phyloP scores from a whole-genome alignment of 2,329 filamentous ascomycete genomes.

The Amauroascus niger region DNA sequence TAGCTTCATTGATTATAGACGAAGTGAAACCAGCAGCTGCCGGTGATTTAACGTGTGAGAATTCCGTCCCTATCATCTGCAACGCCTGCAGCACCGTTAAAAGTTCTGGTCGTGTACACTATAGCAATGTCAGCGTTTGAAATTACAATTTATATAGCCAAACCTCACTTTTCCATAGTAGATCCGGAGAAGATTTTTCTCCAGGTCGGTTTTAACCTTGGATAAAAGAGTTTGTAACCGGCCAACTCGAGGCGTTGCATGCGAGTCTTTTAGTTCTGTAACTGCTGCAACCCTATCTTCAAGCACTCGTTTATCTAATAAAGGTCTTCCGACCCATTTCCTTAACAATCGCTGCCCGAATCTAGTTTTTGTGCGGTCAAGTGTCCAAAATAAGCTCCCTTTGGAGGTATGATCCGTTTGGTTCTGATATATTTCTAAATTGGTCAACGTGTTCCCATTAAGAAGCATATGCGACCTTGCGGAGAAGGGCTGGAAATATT shows the following conservation, averaged over 20 bases:
- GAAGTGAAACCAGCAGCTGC: conserved; percentile 65
- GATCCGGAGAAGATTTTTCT: conserved; percentile 86
- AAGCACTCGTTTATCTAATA: conserved; percentile 65
- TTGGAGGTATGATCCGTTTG: conserved; percentile 75
- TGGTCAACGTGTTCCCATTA: conserved; percentile 88
- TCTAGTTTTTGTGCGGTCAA: conserved; percentile 83
- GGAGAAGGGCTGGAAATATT: conserved; percentile 94
- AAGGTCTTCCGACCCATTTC: conserved; percentile 88
- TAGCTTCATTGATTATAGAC: conserved; percentile 56
- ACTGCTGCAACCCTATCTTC: conserved; percentile 75
- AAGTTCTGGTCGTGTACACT: conserved; percentile 78
- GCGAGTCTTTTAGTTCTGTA: conserved; percentile 66
- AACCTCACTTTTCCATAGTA: conserved; percentile 71
- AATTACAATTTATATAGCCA: neutral
- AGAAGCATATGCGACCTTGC: conserved; percentile 90
- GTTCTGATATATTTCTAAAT: conserved; percentile 91
- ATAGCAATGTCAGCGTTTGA: conserved; percentile 7
- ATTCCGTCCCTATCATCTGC: conserved; percentile 70
- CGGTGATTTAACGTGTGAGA: conserved; percentile 54
- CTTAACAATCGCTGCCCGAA: conserved; percentile 80
- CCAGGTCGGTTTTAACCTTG: conserved; percentile 68
- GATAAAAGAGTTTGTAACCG: conserved; percentile 62
- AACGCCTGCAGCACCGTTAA: conserved; percentile 75
- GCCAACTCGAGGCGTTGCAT: conserved; percentile 58
- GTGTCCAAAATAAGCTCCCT: conserved; percentile 88